Conservation (phyloP, 371 early-diverging fungal genomes). For the Mortierella sp. region DNA sequence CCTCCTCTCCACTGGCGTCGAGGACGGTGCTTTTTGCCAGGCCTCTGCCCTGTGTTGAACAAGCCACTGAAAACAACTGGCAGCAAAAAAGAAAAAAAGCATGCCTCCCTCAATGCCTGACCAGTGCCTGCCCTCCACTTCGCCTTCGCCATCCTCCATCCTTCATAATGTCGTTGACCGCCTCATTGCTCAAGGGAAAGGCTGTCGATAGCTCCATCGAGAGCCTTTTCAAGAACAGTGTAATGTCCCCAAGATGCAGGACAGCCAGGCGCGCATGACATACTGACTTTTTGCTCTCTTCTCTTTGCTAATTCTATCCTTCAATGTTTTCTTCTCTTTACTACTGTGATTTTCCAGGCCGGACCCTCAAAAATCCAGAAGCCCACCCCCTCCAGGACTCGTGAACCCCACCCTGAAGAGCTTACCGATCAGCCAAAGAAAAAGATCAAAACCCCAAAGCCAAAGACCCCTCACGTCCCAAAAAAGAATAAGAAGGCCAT, state of each 20-base stretch:
- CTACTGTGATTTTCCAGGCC: conserved; percentile 26
- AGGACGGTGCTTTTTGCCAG: no score
- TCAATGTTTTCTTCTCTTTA: neutral
- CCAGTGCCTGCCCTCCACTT: neutral
- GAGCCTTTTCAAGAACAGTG: conserved; percentile 64
- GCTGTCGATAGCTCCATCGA: conserved; percentile 59
- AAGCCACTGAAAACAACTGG: neutral
- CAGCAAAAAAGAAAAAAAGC: neutral
- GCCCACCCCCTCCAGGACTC: conserved; percentile 37
- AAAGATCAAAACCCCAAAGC: conserved; percentile 56
- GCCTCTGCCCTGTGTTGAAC: no score
- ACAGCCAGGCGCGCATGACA: neutral
- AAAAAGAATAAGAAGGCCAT: conserved; percentile 46
- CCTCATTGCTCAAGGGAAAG: conserved; percentile 47
- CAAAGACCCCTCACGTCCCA: conserved; percentile 46
- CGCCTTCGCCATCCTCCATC: neutral
- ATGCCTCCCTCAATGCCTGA: neutral
- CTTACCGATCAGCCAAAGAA: conserved; percentile 44
- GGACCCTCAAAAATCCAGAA: conserved; percentile 29
- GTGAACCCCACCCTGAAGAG: conserved; percentile 43
- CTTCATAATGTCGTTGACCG: conserved; percentile 35
- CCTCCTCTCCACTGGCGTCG: no score
- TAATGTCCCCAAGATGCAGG: conserved; percentile 11
- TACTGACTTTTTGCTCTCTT: conserved; percentile 3
- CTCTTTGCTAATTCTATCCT: neutral